Percentiles rank a stretch among this genome's conserved stretches.
These are phyloP conservation scores for Parsonsia alboflavescens DNA, from an alignment of 257 asterid species.

Conservation along the genomic window DNA sequence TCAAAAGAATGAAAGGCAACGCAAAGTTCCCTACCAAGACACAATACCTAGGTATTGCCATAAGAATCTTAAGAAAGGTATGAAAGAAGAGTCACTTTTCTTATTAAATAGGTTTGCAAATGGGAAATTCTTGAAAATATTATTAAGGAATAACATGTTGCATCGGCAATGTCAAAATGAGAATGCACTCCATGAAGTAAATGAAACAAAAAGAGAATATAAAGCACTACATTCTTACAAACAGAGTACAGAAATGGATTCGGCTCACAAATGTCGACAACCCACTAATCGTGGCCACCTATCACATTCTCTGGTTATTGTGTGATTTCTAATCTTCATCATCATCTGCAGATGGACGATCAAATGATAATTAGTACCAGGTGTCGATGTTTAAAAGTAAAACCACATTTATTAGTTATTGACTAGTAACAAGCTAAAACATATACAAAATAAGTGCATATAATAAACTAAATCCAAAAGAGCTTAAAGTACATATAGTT, in stretches of 20 bases:
- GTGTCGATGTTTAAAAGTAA: neutral
- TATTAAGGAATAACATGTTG: slow-evolving; percentile 17
- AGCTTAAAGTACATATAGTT: neutral
- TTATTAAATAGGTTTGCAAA: slow-evolving; percentile 8
- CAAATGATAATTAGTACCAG: neutral
- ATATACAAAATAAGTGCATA: neutral
- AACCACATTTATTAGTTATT: neutral
- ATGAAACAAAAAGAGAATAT: slow-evolving; percentile 7
- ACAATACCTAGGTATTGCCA: neutral
- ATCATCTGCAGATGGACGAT: slow-evolving; percentile 46
- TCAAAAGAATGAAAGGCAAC: neutral
- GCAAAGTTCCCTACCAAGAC: neutral
- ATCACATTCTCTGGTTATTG: slow-evolving; percentile 8
- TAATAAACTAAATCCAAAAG: neutral
- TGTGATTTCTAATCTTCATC: slow-evolving; percentile 49
- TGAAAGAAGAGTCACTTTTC: neutral
- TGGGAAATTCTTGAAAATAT: slow-evolving; percentile 8
- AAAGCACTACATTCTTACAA: slow-evolving; percentile 5
- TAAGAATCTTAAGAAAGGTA: neutral
- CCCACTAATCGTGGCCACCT: slow-evolving; percentile 10
- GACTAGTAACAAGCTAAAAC: neutral
- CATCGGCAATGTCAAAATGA: slow-evolving; percentile 17
- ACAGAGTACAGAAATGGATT: slow-evolving; percentile 16
- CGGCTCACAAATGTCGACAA: slow-evolving; percentile 25
- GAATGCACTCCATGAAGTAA: slow-evolving; percentile 15